Base-by-base conservation (phyloP, 2,329 filamentous ascomycete species). In the Colletotrichum orchidophilum region DNA sequence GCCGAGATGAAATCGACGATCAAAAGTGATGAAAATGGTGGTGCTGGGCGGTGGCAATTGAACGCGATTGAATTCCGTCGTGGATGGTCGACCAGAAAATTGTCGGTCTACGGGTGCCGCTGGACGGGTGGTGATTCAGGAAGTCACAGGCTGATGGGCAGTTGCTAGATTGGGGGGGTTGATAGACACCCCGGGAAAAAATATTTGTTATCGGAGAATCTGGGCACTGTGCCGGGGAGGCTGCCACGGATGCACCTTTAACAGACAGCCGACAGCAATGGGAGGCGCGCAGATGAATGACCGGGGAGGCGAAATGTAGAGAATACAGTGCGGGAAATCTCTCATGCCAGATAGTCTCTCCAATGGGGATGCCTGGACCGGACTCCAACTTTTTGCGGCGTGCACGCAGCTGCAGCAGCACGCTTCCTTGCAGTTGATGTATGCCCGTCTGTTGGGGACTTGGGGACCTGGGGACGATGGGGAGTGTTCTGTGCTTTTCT, bases 1-100 rank as follows among this genome's bases (percentile, higher is more conserved):
- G 50, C 27, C 35, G 67, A 72, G 74, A 75, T 75, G 71, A 83
- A 84, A 76, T 68, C 61, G 49, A 42, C 73, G 73, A 73, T 73
- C 61, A 61, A 49, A 54, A 39, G 46, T 54, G 73, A 74, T 74
- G 73, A 49, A 74, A 74, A 55, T 61, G 73, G 71, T 53, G 61
- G 62, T 62, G 60, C 54, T 66, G 61, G 46, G 67, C 73, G 18
- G 71, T 68, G 67, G 60, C 59, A 70, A 73, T 73, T 74, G 71
- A 74, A 71, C 63, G 66, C 73, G 67, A 74, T 74, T 74, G 73
- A 74, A 52, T 55, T 70, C 31, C 50, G 65, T 73, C 70, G 72
- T 65, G 71, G 71, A 71, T 61, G 71, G 63, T 71, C 66, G 73
- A 71, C 71, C 66, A 70, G 65, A 68, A 68, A 71, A 66, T 74